phyloP scores from a whole-genome alignment of 169 alveolate species.

The Cryptosporidium xiaoi region DNA sequence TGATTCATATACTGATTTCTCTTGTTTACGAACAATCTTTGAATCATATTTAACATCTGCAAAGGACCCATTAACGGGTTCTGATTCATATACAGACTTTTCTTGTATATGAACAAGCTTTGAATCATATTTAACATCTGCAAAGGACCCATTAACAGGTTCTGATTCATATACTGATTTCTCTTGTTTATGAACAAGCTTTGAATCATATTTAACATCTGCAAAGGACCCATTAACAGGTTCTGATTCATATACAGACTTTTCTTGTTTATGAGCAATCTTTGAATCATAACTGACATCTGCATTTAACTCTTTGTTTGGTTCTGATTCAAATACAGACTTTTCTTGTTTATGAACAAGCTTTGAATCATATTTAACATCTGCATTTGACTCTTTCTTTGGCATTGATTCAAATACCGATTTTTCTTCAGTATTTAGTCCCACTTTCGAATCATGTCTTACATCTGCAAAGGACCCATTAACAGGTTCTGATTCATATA shows the following conservation, averaged over 20 bases:
- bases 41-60: slow-evolving; percentile 41
- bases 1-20: slow-evolving; percentile 27
- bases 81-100: slow-evolving; percentile 16
- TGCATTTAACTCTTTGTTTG: slow-evolving; percentile 6
- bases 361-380: slow-evolving; percentile 4
- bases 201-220: slow-evolving; percentile 16
- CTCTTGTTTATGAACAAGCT: neutral
- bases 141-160: neutral
- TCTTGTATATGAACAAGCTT: neutral
- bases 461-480: slow-evolving; percentile 18
- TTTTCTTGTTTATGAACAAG: slow-evolving; percentile 8
- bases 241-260: slow-evolving; percentile 18
- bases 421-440: neutral
- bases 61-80: neutral
- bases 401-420: slow-evolving; percentile 43
- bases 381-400: neutral
- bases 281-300: slow-evolving; percentile 26
- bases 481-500: slow-evolving; percentile 35
- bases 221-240: neutral
- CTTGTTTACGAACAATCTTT: neutral
- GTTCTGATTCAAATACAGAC: slow-evolving; percentile 30
- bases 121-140: slow-evolving; percentile 23
- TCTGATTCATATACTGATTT: slow-evolving; percentile 3
- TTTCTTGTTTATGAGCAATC: slow-evolving; percentile 8
- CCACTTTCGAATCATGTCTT: neutral